Base-by-base conservation (phyloP, 2,329 filamentous ascomycete species). In the Diaporthe sp. region DNA sequence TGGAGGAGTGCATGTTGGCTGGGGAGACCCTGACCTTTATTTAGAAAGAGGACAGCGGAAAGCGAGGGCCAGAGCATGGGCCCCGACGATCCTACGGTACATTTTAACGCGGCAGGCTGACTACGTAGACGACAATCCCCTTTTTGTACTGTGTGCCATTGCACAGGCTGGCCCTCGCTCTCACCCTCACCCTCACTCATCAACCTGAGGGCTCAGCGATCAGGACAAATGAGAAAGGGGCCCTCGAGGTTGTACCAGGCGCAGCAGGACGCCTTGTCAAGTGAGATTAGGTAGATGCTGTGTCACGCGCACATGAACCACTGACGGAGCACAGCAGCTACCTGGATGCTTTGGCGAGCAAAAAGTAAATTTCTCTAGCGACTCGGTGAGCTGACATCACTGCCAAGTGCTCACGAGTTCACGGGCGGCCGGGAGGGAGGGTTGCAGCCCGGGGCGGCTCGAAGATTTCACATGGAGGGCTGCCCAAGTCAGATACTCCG, bases 1-100 rank as follows among this genome's bases (percentile, higher is more conserved):
- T 74, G 72, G 42, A 69, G 42, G 31, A 70, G 22, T 58, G 53
- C 53, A 44, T 37, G 9, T 53, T 70, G 72, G 55, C 72, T 42
- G 44, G 72, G 72, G 72, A 55, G 44, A 61, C 72, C 72, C 46
- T 70, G 72, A 59, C 31, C 28, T 59, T 61, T 69, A 55, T 69
- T 69, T 69, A 69, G 65, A 69, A 69, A 55, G 65, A 73, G 57
- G 34, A 62, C 42, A 51, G 44, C 28, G 44, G 46, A 49, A 25
- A 61, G 55, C 39, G 22, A 49, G 28, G 69, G 42, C 69, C 69
- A 61, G 44, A 51, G 51, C 69, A 44, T 19, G 53, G 69, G 62
- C 57, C 68, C 28, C 31, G 7, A 55, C 55, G 22, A 61, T 72
- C 53, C 69, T 68, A 53, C 61, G 42, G 31, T 46, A 46, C 31